These are phyloP conservation scores for Helotiales sp. DNA, from an alignment of 2,329 filamentous ascomycete species.

Conservation along the genomic window DNA sequence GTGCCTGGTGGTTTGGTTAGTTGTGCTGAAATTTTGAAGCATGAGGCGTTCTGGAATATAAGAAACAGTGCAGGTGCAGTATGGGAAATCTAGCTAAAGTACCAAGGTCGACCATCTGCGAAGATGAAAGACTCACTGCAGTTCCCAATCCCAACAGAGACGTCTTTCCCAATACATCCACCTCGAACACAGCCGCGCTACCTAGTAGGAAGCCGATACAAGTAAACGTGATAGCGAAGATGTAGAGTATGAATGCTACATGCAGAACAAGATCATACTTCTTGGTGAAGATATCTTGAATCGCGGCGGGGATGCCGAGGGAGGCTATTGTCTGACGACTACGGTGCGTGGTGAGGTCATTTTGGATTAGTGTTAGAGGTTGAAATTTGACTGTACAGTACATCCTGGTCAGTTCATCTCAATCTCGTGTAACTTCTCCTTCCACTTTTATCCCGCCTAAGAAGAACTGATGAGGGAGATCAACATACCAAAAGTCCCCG, in stretches of 20 bases:
- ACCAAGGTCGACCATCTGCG: not conserved
- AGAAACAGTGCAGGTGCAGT: too few relatives aligned
- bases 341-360: not conserved
- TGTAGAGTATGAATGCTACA: slow-evolving; percentile 20
- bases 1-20: not conserved
- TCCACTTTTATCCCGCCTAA: too few relatives aligned
- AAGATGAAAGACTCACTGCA: not conserved
- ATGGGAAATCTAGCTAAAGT: not conserved
- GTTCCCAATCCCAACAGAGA: not conserved
- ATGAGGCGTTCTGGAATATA: not conserved
- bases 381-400: slow-evolving; percentile 9
- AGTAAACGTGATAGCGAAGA: not conserved
- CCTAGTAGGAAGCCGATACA: not conserved
- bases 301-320: slow-evolving; percentile 10
- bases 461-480: too few relatives aligned
- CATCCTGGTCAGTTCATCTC: not conserved
- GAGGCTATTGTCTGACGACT: slow-evolving; percentile 9
- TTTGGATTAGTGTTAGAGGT: not conserved
- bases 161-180: not conserved
- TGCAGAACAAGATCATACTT: slow-evolving; percentile 8
- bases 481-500: not conserved
- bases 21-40: not conserved
- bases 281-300: slow-evolving; percentile 1
- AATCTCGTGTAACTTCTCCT: not conserved
- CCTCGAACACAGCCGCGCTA: not conserved